A percentile compares a stretch with the other conserved stretches of the same genome.
Evolutionary conservation across 352 stramenopile genomes (phyloP).

Genomic region (Pythium guiyangense): DNA sequence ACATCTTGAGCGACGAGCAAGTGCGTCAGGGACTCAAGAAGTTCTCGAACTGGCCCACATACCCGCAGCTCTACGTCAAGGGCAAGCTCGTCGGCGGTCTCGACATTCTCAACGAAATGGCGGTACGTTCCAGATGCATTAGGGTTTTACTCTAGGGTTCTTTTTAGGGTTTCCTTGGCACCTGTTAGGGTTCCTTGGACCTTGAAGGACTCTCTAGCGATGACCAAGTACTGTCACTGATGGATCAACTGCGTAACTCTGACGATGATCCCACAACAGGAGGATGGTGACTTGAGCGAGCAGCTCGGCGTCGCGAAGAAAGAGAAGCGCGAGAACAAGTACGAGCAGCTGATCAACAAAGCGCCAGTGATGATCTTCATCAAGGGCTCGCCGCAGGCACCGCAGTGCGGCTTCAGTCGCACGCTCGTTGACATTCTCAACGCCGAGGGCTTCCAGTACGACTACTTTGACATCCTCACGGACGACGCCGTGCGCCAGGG

Average conservation of each 20-base stretch:
- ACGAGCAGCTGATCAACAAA: slow-evolving; percentile 87
- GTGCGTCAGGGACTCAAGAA: slow-evolving; percentile 96
- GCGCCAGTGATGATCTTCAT: slow-evolving; percentile 98
- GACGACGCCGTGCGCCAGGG: slow-evolving; percentile 96
- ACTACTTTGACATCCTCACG: slow-evolving; percentile 96
- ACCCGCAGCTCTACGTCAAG: slow-evolving; percentile 95
- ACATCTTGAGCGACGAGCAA: slow-evolving; percentile 92
- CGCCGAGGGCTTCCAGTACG: slow-evolving; percentile 88
- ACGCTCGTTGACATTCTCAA: slow-evolving; percentile 94
- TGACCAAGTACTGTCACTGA: too few species aligned
- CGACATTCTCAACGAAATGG: slow-evolving; percentile 95
- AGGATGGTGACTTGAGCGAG: slow-evolving; percentile 85
- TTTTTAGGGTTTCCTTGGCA: too few species aligned
- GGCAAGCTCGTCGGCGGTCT: slow-evolving; percentile 92
- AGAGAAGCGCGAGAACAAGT: slow-evolving; percentile 81
- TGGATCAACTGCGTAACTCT: background rate
- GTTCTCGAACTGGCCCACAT: slow-evolving; percentile 97
- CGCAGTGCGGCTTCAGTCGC: slow-evolving; percentile 95
- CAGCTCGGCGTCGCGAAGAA: slow-evolving; percentile 90
- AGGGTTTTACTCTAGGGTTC: background rate
- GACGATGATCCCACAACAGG: slow-evolving; percentile 12
- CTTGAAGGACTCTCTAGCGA: too few species aligned
- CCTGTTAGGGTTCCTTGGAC: too few species aligned
- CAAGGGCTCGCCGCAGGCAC: slow-evolving; percentile 92
- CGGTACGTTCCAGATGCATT: slow-evolving; percentile 17